A percentile compares a stretch with the other conserved stretches of the same genome.
Conservation (phyloP, 2,329 filamentous ascomycete species). For the Colletotrichum sansevieriae region DNA sequence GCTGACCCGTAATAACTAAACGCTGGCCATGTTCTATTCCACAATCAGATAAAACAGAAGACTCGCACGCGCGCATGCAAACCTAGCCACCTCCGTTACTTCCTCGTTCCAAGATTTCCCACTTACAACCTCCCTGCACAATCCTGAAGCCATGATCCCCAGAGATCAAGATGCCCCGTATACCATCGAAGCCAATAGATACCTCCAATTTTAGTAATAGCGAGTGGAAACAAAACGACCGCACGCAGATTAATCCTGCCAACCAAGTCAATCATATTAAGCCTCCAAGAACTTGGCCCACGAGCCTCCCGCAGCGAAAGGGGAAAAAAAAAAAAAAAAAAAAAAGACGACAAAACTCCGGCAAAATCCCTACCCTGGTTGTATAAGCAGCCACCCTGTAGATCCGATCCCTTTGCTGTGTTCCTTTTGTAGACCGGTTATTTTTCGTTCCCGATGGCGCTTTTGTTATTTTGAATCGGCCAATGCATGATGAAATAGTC, state of each 20-base stretch:
- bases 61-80: constrained; percentile 18
- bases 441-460: constrained; percentile 38
- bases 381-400: constrained; percentile 39
- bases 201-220: constrained; percentile 8
- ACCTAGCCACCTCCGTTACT: not conserved
- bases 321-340: too few relatives aligned
- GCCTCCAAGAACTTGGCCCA: constrained; percentile 14
- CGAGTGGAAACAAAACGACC: constrained; percentile 9
- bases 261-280: constrained; percentile 24
- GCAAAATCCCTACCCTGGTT: constrained; percentile 38
- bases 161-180: not conserved
- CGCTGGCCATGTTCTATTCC: constrained; percentile 35
- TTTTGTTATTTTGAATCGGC: constrained; percentile 6
- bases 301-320: not conserved
- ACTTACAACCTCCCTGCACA: not conserved
- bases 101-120: not conserved
- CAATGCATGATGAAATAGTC: constrained; percentile 40
- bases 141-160: not conserved
- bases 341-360: constrained; percentile 20
- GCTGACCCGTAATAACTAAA: constrained; percentile 18
- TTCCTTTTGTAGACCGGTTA: constrained; percentile 40
- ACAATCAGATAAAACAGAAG: not conserved
- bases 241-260: not conserved
- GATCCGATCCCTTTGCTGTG: constrained; percentile 29
- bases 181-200: constrained; percentile 6